Conservation (phyloP, 352 stramenopile genomes). For the Blastocystis sp. region DNA sequence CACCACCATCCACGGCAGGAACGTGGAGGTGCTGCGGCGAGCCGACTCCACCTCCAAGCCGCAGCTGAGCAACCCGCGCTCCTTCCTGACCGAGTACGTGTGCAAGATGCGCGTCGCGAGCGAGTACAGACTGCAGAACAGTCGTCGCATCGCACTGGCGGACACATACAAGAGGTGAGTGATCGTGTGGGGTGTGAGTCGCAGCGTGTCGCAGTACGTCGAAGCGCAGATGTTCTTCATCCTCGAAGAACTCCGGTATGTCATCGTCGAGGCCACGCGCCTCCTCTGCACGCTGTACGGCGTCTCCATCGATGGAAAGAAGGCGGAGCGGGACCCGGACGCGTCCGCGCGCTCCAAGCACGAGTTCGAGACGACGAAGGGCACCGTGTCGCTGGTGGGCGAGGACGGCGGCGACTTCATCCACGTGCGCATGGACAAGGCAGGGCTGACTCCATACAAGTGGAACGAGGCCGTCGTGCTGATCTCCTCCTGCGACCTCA, state of each 20-base stretch:
- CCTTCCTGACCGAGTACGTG: constrained; percentile 15
- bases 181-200: not conserved
- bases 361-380: not conserved
- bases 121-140: constrained; percentile 22
- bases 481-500: not conserved
- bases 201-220: constrained; percentile 10
- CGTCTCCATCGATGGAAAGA: not conserved
- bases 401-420: constrained; percentile 21
- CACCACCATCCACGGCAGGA: not conserved
- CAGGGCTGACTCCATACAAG: constrained; percentile 13
- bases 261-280: not conserved
- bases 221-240: constrained; percentile 36
- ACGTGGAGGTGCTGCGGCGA: not conserved
- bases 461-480: constrained; percentile 45
- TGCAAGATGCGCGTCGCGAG: not conserved
- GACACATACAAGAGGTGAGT: not conserved
- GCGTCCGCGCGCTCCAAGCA: not conserved
- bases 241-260: constrained; percentile 4
- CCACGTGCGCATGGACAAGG: not conserved
- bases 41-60: not conserved
- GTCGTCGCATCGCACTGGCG: not conserved
- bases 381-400: not conserved
- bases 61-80: not conserved
- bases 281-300: not conserved
- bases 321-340: too few species aligned